These are phyloP conservation scores for Apiospora arundinis DNA, from an alignment of 2,329 filamentous ascomycete species.

Conservation along the genomic window DNA sequence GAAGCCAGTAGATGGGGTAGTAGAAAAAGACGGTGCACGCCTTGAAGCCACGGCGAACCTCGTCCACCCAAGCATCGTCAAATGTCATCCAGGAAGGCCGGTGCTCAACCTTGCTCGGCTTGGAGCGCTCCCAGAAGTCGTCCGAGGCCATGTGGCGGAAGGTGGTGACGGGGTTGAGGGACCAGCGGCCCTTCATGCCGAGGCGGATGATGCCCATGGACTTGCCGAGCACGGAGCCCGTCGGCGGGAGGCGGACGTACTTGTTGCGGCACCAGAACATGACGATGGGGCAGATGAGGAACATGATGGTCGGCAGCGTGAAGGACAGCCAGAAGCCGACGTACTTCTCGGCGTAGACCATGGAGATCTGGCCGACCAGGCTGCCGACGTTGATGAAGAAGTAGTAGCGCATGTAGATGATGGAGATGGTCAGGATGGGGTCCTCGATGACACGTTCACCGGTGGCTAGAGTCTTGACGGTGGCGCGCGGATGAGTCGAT, in stretches of 20 bases:
- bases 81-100: slow-evolving; percentile 78
- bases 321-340: slow-evolving; percentile 78
- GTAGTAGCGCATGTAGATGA: slow-evolving; percentile 70
- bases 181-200: slow-evolving; percentile 69
- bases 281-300: slow-evolving; percentile 66
- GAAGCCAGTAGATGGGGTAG: slow-evolving; percentile 69
- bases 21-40: slow-evolving; percentile 77
- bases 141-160: slow-evolving; percentile 44
- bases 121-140: slow-evolving; percentile 70
- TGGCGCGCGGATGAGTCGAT: slow-evolving; percentile 52
- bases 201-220: slow-evolving; percentile 66
- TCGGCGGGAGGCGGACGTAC: slow-evolving; percentile 65
- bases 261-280: slow-evolving; percentile 63
- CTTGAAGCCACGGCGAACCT: slow-evolving; percentile 72
- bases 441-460: slow-evolving; percentile 68
- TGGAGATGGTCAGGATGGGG: slow-evolving; percentile 60
- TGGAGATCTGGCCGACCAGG: slow-evolving; percentile 64
- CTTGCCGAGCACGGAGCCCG: slow-evolving; percentile 51
- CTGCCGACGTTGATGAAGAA: slow-evolving; percentile 73
- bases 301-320: slow-evolving; percentile 70
- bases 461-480: slow-evolving; percentile 53
- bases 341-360: slow-evolving; percentile 77
- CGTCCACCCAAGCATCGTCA: slow-evolving; percentile 83
- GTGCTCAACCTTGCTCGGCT: slow-evolving; percentile 66
- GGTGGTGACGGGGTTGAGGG: slow-evolving; percentile 59